These are phyloP conservation scores for Colletotrichum tofieldiae DNA, from an alignment of 2,329 filamentous ascomycete species.

Conservation along the genomic window DNA sequence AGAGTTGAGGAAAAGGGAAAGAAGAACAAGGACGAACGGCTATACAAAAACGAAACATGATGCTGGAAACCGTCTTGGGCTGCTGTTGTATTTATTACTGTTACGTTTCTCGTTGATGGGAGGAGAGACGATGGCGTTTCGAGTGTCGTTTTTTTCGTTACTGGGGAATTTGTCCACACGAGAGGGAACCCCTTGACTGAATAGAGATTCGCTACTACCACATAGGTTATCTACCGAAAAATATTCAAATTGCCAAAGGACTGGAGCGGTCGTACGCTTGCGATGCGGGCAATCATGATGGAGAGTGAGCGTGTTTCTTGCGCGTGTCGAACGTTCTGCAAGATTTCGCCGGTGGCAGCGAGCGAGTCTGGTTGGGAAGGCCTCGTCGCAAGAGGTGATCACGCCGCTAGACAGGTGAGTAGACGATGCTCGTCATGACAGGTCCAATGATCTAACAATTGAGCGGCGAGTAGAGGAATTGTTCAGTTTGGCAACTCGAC, in stretches of 20 bases:
- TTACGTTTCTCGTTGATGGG: background rate
- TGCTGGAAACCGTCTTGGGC: background rate
- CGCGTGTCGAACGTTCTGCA: background rate
- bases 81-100: constrained; percentile 31
- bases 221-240: constrained; percentile 17
- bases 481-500: background rate
- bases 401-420: background rate
- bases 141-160: constrained; percentile 17
- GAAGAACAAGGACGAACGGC: background rate
- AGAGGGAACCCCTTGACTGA: constrained; percentile 6
- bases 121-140: constrained; percentile 22
- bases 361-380: background rate
- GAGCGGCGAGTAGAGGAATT: background rate
- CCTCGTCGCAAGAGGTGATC: background rate
- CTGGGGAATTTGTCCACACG: background rate
- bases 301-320: background rate
- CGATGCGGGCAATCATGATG: background rate
- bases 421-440: background rate
- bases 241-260: constrained; percentile 19
- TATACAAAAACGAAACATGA: constrained; percentile 10
- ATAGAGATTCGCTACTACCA: constrained; percentile 23
- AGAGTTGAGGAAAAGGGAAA: background rate
- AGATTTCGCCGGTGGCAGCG: background rate
- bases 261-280: background rate
- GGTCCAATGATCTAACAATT: background rate